A percentile compares a stretch with the other conserved stretches of the same genome.
phyloP scores from a whole-genome alignment of 148 eudicot species.

The Silene uniflora region DNA sequence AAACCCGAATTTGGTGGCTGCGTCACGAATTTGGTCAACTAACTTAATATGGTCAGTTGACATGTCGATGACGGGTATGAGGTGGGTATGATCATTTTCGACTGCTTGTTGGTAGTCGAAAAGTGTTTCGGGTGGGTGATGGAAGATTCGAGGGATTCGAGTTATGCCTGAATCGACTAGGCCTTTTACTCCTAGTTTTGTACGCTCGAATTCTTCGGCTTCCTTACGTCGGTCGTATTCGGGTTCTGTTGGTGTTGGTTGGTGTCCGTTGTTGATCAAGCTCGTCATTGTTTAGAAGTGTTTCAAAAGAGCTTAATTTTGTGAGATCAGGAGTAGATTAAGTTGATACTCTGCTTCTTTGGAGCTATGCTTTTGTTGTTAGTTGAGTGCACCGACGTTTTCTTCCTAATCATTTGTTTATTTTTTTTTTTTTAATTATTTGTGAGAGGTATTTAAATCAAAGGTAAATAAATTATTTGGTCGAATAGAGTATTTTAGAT shows the following conservation, averaged over 20 bases:
- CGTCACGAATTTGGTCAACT: conserved; percentile 33
- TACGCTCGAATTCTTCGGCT: conserved; percentile 47
- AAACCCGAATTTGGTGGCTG: conserved; percentile 51
- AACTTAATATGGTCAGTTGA: conserved; percentile 26
- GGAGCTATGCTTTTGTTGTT: too few species aligned
- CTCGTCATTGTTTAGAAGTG: neutral
- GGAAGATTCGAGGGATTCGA: conserved; percentile 52
- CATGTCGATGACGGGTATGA: conserved; percentile 54
- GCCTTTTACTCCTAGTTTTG: conserved; percentile 76
- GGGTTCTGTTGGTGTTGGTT: neutral
- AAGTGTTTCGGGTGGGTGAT: conserved; percentile 13
- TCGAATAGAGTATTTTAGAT: too few species aligned
- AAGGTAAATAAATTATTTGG: too few species aligned
- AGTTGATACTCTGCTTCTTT: too few species aligned
- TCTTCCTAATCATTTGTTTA: too few species aligned
- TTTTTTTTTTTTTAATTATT: too few species aligned
- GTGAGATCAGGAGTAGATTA: too few species aligned
- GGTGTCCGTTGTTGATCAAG: neutral
- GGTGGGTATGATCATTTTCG: neutral
- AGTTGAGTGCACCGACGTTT: too few species aligned
- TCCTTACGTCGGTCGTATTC: conserved; percentile 35
- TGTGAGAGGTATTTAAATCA: too few species aligned
- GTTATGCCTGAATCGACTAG: conserved; percentile 63
- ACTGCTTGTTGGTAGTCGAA: neutral
- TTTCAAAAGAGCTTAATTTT: neutral